Conservation (phyloP, 257 asterid genomes). For the Solanum infundibuliforme region DNA sequence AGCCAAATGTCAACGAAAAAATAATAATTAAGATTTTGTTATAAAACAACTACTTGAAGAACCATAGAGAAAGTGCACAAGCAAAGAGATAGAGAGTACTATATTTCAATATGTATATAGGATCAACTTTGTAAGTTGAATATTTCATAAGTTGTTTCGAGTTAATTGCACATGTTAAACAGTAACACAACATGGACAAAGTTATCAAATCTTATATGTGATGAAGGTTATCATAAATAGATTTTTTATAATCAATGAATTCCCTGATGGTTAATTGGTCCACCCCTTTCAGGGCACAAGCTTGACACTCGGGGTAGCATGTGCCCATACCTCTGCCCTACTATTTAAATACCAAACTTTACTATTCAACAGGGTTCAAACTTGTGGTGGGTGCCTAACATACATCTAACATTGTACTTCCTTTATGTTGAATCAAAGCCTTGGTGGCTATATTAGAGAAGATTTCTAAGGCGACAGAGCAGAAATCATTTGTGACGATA, state of each 20-base stretch:
- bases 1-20: too few relatives aligned
- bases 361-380: neutral
- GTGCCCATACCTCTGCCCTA: neutral
- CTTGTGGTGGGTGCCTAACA: neutral
- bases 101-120: too few relatives aligned
- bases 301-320: neutral
- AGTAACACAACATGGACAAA: neutral
- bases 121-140: too few relatives aligned
- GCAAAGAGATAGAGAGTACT: too few relatives aligned
- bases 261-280: neutral
- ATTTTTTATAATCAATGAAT: neutral
- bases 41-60: too few relatives aligned
- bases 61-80: too few relatives aligned
- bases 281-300: neutral
- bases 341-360: neutral
- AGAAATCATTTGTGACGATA: neutral
- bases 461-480: neutral
- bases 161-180: neutral
- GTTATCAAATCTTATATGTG: neutral
- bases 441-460: neutral
- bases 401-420: neutral
- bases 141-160: neutral
- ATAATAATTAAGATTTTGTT: too few relatives aligned
- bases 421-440: neutral
- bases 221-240: neutral